A percentile compares a stretch with the other conserved stretches of the same genome.
Evolutionary conservation across 306 rosid species (phyloP).

Genomic region (Rosa chinensis): DNA sequence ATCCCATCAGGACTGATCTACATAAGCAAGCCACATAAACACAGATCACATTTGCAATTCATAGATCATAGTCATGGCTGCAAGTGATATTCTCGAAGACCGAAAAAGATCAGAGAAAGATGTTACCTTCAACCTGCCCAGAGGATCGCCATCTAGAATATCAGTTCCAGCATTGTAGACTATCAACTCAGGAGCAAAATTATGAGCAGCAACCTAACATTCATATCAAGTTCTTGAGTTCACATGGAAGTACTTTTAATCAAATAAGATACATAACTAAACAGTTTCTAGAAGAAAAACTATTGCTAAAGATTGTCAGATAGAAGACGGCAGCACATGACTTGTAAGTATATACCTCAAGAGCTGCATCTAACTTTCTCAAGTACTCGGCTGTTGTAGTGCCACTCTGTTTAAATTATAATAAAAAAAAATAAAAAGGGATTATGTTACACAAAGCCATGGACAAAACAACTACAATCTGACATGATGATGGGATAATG

Average conservation of each 20-base stretch:
- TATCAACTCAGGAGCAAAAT: constrained; percentile 73
- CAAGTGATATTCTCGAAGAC: constrained; percentile 17
- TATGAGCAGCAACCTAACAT: constrained; percentile 59
- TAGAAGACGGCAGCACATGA: neutral
- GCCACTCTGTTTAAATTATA: constrained; percentile 62
- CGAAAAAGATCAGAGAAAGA: constrained; percentile 22
- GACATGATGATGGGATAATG: constrained; percentile 21
- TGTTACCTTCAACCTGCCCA: constrained; percentile 82
- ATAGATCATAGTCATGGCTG: neutral
- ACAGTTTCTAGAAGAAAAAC: neutral
- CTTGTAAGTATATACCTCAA: constrained; percentile 48
- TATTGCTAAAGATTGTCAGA: neutral
- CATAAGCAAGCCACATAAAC: constrained; percentile 26
- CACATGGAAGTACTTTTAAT: neutral
- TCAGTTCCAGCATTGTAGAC: constrained; percentile 95
- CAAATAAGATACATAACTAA: neutral
- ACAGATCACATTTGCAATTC: constrained; percentile 8
- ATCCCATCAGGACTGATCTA: constrained; percentile 92
- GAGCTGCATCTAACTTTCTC: constrained; percentile 74
- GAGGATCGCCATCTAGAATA: constrained; percentile 89
- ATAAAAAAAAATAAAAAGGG: neutral
- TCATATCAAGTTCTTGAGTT: neutral
- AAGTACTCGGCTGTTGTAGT: constrained; percentile 69
- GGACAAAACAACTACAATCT: constrained; percentile 23
- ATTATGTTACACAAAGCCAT: constrained; percentile 4